phyloP scores from a whole-genome alignment of 2,329 filamentous ascomycete species.

The Alternaria sp. region DNA sequence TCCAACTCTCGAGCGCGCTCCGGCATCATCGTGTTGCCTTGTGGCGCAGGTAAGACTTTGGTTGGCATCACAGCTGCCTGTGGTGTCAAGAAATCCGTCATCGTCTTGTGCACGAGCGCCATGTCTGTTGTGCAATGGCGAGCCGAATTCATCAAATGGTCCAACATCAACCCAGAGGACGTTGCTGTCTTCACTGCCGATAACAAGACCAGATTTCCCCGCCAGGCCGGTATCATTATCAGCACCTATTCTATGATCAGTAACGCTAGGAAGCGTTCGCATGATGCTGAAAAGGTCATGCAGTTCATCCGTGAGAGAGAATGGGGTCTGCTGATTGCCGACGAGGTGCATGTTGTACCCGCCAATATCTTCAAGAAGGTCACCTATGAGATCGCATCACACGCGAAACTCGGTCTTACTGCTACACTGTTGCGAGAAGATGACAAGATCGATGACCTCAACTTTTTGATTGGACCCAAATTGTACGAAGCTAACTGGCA shows the following conservation, averaged over 20 bases:
- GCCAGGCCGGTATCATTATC: conserved; percentile 94
- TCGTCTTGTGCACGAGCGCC: conserved; percentile 93
- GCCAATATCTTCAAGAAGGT: conserved; percentile 96
- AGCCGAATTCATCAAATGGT: conserved; percentile 97
- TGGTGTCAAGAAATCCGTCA: conserved; percentile 95
- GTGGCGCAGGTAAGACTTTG: conserved; percentile 94
- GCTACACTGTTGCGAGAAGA: conserved; percentile 94
- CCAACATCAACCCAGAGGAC: conserved; percentile 93
- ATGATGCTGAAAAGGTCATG: conserved; percentile 98
- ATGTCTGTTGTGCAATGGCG: conserved; percentile 99
- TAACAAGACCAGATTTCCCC: conserved; percentile 82
- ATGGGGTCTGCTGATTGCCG: conserved; percentile 96
- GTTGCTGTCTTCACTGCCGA: conserved; percentile 95
- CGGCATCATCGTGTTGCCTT: conserved; percentile 95
- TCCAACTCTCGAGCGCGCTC: conserved; percentile 97
- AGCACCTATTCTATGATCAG: conserved; percentile 99
- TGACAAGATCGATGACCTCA: conserved; percentile 96
- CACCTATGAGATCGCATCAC: conserved; percentile 89
- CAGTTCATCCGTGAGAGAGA: conserved; percentile 86
- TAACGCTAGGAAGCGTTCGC: conserved; percentile 81
- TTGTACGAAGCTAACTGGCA: conserved; percentile 99
- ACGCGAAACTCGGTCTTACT: conserved; percentile 92
- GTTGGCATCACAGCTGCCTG: conserved; percentile 98
- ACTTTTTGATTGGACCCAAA: conserved; percentile 97
- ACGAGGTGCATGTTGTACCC: conserved; percentile 97